A percentile compares a stretch with the other conserved stretches of the same genome.
These are phyloP conservation scores for Sanguinoderma infundibulare DNA, from an alignment of 1,284 basidiomycete species.

Conservation along the genomic window DNA sequence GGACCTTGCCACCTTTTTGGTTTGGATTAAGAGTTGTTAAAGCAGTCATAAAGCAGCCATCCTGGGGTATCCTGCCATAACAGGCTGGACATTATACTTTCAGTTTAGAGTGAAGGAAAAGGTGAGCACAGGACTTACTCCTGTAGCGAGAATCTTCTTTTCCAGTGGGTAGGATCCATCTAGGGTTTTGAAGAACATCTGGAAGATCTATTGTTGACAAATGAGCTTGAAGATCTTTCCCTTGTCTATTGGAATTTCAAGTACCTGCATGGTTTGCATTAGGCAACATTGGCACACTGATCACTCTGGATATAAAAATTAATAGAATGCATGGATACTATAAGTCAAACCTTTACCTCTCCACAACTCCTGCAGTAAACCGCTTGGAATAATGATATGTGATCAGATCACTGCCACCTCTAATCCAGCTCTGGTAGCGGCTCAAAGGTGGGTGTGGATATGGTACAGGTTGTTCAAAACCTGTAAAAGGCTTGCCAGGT, in stretches of 20 bases:
- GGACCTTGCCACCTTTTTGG: constrained; percentile 50
- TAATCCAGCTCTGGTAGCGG: constrained; percentile 60
- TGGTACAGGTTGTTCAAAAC: constrained; percentile 48
- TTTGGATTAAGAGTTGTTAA: constrained; percentile 57
- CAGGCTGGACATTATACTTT: constrained; percentile 39
- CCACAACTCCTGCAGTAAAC: constrained; percentile 46
- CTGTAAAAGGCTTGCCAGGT: constrained; percentile 36
- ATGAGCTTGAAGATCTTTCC: background rate
- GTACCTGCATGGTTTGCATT: constrained; percentile 52
- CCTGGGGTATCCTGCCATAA: constrained; percentile 56
- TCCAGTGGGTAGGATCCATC: background rate
- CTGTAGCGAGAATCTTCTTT: constrained; percentile 9
- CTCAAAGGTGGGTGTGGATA: constrained; percentile 55
- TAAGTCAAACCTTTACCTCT: constrained; percentile 49
- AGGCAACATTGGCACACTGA: constrained; percentile 51
- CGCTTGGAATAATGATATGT: constrained; percentile 54
- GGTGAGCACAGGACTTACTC: constrained; percentile 6
- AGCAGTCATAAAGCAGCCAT: constrained; percentile 59
- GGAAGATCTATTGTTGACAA: constrained; percentile 45
- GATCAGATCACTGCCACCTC: constrained; percentile 40
- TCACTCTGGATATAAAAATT: constrained; percentile 42
- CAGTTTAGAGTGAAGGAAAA: background rate
- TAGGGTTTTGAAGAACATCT: constrained; percentile 2
- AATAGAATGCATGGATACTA: background rate
- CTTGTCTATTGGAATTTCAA: background rate